Evolutionary conservation across 495 filamentous ascomycete species (phyloP).

Genomic region (Collariella sp.): DNA sequence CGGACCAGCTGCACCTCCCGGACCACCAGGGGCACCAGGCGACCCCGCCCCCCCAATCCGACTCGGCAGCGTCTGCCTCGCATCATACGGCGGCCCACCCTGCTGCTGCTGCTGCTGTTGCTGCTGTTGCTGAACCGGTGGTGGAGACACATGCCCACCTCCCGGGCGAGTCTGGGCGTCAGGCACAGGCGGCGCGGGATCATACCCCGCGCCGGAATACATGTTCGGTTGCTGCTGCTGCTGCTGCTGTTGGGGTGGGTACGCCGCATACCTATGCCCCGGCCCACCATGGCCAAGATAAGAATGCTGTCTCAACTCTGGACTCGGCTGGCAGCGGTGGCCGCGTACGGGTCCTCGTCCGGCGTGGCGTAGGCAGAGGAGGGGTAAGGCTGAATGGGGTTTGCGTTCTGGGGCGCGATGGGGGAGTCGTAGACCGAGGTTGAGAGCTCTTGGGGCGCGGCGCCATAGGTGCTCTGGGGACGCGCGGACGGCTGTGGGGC

Average conservation of each 20-base stretch:
- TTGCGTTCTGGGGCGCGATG: constrained; percentile 47
- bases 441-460: constrained; percentile 70
- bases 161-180: background rate
- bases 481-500: constrained; percentile 36
- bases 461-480: constrained; percentile 65
- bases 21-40: too few relatives aligned
- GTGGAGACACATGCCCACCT: constrained; percentile 27
- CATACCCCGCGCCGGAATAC: background rate
- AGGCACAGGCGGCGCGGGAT: background rate
- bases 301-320: constrained; percentile 4
- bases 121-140: constrained; percentile 23
- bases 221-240: background rate
- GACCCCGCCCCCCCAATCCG: too few relatives aligned
- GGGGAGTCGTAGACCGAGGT: constrained; percentile 81
- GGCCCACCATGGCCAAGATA: background rate
- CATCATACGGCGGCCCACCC: constrained; percentile 32
- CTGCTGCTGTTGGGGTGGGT: background rate
- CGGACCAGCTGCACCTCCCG: too few relatives aligned
- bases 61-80: constrained; percentile 36
- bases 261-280: constrained; percentile 5
- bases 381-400: constrained; percentile 44
- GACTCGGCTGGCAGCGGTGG: constrained; percentile 22
- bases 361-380: constrained; percentile 48
- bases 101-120: constrained; percentile 10
- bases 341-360: constrained; percentile 44